Evolutionary conservation across 2,329 filamentous ascomycete species (phyloP).

Genomic region (Colletotrichum graminicola): DNA sequence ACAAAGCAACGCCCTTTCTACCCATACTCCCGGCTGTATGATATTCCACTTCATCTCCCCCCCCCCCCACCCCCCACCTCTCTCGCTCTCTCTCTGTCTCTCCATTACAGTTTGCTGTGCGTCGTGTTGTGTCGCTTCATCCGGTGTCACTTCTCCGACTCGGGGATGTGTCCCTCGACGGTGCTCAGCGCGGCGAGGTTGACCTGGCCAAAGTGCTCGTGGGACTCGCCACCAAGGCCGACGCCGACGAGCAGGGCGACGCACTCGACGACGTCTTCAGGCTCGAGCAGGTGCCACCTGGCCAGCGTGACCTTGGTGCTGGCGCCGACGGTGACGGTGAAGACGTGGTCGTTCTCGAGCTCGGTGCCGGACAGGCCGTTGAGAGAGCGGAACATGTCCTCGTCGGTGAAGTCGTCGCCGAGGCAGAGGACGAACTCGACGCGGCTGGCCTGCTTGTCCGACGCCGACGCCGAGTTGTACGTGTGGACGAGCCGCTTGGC

Average conservation of each 20-base stretch:
- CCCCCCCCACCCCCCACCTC: not conserved
- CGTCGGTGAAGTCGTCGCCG: slow-evolving; percentile 97
- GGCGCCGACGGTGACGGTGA: slow-evolving; percentile 91
- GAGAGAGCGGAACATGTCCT: slow-evolving; percentile 94
- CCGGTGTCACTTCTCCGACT: slow-evolving; percentile 32
- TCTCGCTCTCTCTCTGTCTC: not conserved
- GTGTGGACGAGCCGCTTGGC: slow-evolving; percentile 83
- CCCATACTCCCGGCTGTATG: slow-evolving; percentile 40
- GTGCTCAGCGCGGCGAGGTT: slow-evolving; percentile 68
- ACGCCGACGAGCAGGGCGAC: slow-evolving; percentile 68
- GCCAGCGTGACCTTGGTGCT: slow-evolving; percentile 93
- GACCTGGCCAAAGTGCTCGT: slow-evolving; percentile 62
- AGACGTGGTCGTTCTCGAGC: slow-evolving; percentile 76
- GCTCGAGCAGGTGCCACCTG: slow-evolving; percentile 89
- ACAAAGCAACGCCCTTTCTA: slow-evolving; percentile 26
- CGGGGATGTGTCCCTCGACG: slow-evolving; percentile 66
- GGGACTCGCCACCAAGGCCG: slow-evolving; percentile 53
- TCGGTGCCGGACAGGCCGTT: slow-evolving; percentile 67
- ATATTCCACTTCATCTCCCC: not conserved
- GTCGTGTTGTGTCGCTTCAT: not conserved
- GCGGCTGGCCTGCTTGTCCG: slow-evolving; percentile 59
- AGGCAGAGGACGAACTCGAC: slow-evolving; percentile 91
- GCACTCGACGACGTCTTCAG: slow-evolving; percentile 84
- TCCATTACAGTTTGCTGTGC: slow-evolving; percentile 13
- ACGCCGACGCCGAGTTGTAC: slow-evolving; percentile 69